Percentiles rank a stretch among this genome's conserved stretches.
These are phyloP conservation scores for Hypericum perforatum DNA, from an alignment of 345 rosid species.

Conservation along the genomic window DNA sequence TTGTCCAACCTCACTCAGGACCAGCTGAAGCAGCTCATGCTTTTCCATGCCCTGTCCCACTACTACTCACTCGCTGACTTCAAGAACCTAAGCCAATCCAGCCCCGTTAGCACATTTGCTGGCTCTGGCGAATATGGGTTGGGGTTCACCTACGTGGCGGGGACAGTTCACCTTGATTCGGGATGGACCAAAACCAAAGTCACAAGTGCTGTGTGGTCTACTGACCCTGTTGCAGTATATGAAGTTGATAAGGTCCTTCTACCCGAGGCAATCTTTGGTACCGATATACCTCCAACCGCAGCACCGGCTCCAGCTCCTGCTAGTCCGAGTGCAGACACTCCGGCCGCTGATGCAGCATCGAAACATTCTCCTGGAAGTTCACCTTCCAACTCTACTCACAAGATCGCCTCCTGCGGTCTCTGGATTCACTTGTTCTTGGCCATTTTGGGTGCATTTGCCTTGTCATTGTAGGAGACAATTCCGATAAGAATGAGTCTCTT, in stretches of 20 bases:
- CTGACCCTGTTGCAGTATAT: slow-evolving; percentile 74
- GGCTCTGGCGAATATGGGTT: slow-evolving; percentile 49
- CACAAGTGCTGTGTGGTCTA: slow-evolving; percentile 66
- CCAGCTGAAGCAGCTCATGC: slow-evolving; percentile 65
- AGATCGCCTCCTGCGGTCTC: slow-evolving; percentile 15
- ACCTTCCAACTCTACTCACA: slow-evolving; percentile 31
- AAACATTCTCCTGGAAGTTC: slow-evolving; percentile 11
- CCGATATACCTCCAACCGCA: slow-evolving; percentile 76
- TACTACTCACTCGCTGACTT: slow-evolving; percentile 66
- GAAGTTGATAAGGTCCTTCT: slow-evolving; percentile 69
- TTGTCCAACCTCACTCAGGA: slow-evolving; percentile 57
- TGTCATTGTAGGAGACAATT: slow-evolving; percentile 35
- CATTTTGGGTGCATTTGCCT: slow-evolving; percentile 31
- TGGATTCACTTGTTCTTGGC: slow-evolving; percentile 35
- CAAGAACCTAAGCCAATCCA: slow-evolving; percentile 58
- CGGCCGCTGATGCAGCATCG: slow-evolving; percentile 28
- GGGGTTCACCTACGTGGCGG: slow-evolving; percentile 60
- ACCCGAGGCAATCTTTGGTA: slow-evolving; percentile 83
- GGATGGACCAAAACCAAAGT: slow-evolving; percentile 76
- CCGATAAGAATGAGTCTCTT: neutral
- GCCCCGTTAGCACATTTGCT: slow-evolving; percentile 60
- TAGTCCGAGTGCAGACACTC: slow-evolving; percentile 58
- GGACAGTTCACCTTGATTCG: slow-evolving; percentile 49
- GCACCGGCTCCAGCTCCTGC: slow-evolving; percentile 86
- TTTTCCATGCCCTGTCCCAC: slow-evolving; percentile 72